Conservation (phyloP, 2,329 filamentous ascomycete genomes). For the Teratosphaeria zuluensis region DNA sequence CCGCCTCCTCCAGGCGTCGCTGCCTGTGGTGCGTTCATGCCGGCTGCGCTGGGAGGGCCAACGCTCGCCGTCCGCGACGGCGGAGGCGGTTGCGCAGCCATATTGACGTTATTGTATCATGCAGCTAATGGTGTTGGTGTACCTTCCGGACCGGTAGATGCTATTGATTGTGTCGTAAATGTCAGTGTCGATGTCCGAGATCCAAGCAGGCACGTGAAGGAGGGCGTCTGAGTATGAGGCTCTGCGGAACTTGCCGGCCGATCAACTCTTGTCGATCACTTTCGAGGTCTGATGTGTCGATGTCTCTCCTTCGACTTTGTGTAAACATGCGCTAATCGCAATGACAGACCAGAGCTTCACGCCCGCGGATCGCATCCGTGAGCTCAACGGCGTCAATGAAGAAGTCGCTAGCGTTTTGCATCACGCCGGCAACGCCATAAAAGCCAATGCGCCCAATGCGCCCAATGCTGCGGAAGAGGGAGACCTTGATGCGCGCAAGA, state of each 20-base stretch:
- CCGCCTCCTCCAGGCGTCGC: conserved; percentile 37
- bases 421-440: conserved; percentile 52
- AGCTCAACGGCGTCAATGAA: conserved; percentile 68
- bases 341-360: conserved; percentile 38
- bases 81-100: conserved; percentile 26
- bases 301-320: not conserved
- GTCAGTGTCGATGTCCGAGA: not conserved
- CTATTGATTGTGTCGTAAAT: not conserved
- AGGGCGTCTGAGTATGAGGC: not conserved
- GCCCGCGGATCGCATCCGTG: conserved; percentile 66
- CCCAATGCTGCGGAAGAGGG: conserved; percentile 33
- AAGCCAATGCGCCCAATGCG: conserved; percentile 53
- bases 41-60: conserved; percentile 26
- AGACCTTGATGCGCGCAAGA: conserved; percentile 47
- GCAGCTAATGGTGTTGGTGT: not conserved
- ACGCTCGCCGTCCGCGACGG: conserved; percentile 27
- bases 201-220: not conserved
- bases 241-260: not conserved
- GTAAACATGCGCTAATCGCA: not conserved
- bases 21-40: conserved; percentile 35
- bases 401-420: conserved; percentile 47
- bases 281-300: not conserved
- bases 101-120: conserved; percentile 5
- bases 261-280: not conserved
- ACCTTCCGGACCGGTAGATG: not conserved